phyloP scores from a whole-genome alignment of 1,284 basidiomycete genomes.

The Marasmius sp. region DNA sequence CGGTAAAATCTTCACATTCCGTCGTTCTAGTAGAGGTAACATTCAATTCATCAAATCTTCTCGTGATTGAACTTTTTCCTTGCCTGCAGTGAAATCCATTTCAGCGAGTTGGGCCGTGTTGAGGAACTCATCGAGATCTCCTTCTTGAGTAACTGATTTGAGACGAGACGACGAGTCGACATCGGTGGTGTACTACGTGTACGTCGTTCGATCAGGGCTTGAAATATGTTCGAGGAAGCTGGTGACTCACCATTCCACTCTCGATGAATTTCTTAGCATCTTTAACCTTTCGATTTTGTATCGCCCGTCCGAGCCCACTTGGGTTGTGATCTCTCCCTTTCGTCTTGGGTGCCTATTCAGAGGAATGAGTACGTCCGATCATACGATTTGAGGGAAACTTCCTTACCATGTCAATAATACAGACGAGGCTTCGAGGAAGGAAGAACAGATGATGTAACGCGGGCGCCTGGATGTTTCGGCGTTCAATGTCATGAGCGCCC shows the following conservation, averaged over 20 bases:
- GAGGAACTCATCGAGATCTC: constrained; percentile 94
- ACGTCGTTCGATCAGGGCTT: constrained; percentile 6
- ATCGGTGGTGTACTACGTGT: constrained; percentile 75
- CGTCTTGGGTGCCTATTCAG: constrained; percentile 35
- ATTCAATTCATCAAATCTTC: constrained; percentile 8
- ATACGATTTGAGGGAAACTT: background rate
- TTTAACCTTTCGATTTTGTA: constrained; percentile 86
- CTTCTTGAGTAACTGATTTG: constrained; percentile 94
- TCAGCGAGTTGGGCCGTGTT: constrained; percentile 94
- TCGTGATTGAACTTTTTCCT: constrained; percentile 20
- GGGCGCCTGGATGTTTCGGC: no score
- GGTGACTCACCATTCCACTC: constrained; percentile 62
- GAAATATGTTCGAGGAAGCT: constrained; percentile 26
- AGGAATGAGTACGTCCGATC: background rate
- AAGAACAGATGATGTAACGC: no score
- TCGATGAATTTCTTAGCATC: constrained; percentile 75
- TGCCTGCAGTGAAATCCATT: constrained; percentile 96
- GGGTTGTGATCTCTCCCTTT: constrained; percentile 60
- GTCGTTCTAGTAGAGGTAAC: constrained; percentile 62
- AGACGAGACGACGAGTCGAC: constrained; percentile 70
- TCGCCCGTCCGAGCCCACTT: constrained; percentile 85
- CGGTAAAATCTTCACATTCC: constrained; percentile 90
- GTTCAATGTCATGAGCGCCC: no score
- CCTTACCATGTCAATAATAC: background rate
- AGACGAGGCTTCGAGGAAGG: background rate